Conservation (phyloP, 306 rosid species). For the Cicer yamashitae region DNA sequence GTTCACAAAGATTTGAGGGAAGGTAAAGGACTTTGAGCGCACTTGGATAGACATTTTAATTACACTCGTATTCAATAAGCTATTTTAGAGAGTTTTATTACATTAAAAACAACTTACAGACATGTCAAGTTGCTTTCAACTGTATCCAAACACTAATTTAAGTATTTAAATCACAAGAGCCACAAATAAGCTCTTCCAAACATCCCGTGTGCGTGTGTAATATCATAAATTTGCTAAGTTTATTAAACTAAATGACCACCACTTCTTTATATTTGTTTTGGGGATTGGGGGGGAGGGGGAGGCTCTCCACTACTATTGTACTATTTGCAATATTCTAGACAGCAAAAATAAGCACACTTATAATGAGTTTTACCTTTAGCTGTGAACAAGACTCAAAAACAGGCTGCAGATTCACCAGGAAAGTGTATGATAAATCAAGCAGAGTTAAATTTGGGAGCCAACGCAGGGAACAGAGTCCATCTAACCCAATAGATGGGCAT, state of each 20-base stretch:
- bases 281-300: not conserved
- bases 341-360: not conserved
- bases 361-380: slow-evolving; percentile 65
- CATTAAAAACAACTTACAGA: not conserved
- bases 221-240: not conserved
- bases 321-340: not conserved
- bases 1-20: not conserved
- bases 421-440: slow-evolving; percentile 96
- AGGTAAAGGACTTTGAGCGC: not conserved
- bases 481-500: slow-evolving; percentile 85
- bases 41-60: not conserved
- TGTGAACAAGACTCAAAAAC: slow-evolving; percentile 86
- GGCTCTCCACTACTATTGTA: not conserved
- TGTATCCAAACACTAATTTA: not conserved
- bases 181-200: not conserved
- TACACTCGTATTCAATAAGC: not conserved
- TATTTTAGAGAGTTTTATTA: not conserved
- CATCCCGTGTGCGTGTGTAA: not conserved
- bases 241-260: slow-evolving; percentile 5
- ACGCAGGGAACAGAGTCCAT: slow-evolving; percentile 76
- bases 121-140: not conserved
- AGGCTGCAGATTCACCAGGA: slow-evolving; percentile 82
- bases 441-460: slow-evolving; percentile 69
- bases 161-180: not conserved
- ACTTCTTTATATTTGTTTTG: not conserved